Conservation (phyloP, 2,329 filamentous ascomycete species). For the Botrytis sinoallii region DNA sequence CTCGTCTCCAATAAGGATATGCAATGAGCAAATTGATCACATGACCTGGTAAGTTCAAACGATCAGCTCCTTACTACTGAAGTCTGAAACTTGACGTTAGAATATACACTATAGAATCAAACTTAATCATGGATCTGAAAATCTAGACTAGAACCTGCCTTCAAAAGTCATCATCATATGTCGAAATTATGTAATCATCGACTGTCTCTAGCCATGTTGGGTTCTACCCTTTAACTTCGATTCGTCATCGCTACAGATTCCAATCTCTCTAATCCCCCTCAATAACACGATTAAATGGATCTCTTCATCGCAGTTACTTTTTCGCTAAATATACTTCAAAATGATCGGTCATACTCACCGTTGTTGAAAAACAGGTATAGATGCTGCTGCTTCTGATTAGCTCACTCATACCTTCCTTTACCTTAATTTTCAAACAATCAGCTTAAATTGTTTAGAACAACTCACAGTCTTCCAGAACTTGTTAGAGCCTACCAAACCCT, state of each 20-base stretch:
- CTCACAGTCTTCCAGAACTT: not conserved
- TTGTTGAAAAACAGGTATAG: not conserved
- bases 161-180: not conserved
- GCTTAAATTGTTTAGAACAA: accelerated
- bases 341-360: not conserved
- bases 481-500: too few relatives aligned
- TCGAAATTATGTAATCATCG: not conserved
- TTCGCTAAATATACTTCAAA: not conserved
- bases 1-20: not conserved
- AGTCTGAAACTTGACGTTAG: not conserved
- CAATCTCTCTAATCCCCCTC: not conserved
- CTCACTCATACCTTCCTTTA: not conserved
- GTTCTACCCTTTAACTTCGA: not conserved
- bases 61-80: not conserved
- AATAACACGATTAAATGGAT: not conserved
- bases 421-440: not conserved
- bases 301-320: not conserved
- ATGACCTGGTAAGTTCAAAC: not conserved
- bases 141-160: not conserved
- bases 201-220: not conserved
- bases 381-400: not conserved
- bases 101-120: not conserved
- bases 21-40: not conserved
- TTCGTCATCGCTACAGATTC: not conserved
- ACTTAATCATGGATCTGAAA: not conserved